Percentiles rank a stretch among this genome's conserved stretches.
These are phyloP conservation scores for Oxytropis ochrocephala DNA, from an alignment of 306 rosid genomes.

Conservation along the genomic window DNA sequence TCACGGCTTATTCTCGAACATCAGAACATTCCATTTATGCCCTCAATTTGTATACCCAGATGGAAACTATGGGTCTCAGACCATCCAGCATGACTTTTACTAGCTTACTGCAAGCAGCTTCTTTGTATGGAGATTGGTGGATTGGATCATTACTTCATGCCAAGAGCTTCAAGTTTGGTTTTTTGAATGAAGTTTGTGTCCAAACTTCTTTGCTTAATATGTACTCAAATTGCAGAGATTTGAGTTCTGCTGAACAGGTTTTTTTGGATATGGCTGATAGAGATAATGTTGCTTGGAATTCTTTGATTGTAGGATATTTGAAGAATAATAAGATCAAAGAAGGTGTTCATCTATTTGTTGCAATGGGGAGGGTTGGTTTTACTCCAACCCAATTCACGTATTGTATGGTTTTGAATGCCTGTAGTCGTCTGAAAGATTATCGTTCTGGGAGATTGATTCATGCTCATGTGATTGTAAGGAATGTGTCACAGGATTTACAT, in stretches of 20 bases:
- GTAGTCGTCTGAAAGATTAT: slow-evolving; percentile 44
- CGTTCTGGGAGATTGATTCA: slow-evolving; percentile 50
- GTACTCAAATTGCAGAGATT: slow-evolving; percentile 61
- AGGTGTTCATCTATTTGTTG: slow-evolving; percentile 38
- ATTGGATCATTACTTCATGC: slow-evolving; percentile 59
- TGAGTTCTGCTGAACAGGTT: slow-evolving; percentile 49
- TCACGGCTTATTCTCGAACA: slow-evolving; percentile 56
- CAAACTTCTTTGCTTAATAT: slow-evolving; percentile 69
- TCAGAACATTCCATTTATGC: slow-evolving; percentile 33
- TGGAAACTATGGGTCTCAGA: slow-evolving; percentile 37
- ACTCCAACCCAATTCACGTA: slow-evolving; percentile 57
- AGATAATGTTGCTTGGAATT: slow-evolving; percentile 75
- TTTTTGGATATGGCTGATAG: slow-evolving; percentile 42
- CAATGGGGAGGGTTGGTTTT: slow-evolving; percentile 46
- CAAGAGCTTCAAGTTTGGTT: slow-evolving; percentile 59
- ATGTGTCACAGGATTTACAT: slow-evolving; percentile 45
- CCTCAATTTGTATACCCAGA: slow-evolving; percentile 30
- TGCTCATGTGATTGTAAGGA: slow-evolving; percentile 46
- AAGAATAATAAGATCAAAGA: slow-evolving; percentile 36
- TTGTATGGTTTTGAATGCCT: slow-evolving; percentile 57
- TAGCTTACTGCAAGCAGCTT: slow-evolving; percentile 63
- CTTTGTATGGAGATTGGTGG: slow-evolving; percentile 42
- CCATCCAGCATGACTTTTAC: slow-evolving; percentile 64
- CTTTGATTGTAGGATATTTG: slow-evolving; percentile 58
- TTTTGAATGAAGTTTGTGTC: slow-evolving; percentile 46